phyloP scores from a whole-genome alignment of 176 grass and related monocot genomes.

The Musa troglodytarum region DNA sequence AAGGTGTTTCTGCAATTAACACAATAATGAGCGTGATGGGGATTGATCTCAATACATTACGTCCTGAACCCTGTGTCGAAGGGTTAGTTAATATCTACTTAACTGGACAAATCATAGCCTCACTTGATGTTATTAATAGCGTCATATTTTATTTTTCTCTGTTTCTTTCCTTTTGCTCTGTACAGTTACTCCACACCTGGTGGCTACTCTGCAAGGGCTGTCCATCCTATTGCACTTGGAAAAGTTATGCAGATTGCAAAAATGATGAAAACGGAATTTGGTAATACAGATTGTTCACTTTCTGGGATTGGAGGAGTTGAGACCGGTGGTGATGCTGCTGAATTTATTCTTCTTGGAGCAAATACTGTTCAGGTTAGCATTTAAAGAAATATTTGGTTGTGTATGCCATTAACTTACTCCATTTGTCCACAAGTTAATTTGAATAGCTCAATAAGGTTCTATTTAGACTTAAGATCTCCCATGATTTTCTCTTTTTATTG shows the following conservation, averaged over 20 bases:
- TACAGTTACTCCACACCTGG: slow-evolving; percentile 87
- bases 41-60: slow-evolving; percentile 81
- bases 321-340: slow-evolving; percentile 77
- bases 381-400: not conserved
- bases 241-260: slow-evolving; percentile 95
- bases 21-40: slow-evolving; percentile 99
- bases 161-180: not conserved
- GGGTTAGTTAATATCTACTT: slow-evolving; percentile 42
- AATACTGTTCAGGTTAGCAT: slow-evolving; percentile 86
- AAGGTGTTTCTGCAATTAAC: slow-evolving; percentile 91
- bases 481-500: not conserved
- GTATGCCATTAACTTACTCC: not conserved
- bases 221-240: slow-evolving; percentile 88
- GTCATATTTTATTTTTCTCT: not conserved
- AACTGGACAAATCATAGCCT: too few relatives aligned
- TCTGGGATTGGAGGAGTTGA: slow-evolving; percentile 90
- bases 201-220: slow-evolving; percentile 87
- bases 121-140: not conserved
- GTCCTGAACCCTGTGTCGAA: slow-evolving; percentile 82
- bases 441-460: not conserved
- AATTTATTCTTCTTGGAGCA: slow-evolving; percentile 86
- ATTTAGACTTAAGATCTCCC: not conserved
- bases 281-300: slow-evolving; percentile 55
- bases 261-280: slow-evolving; percentile 80
- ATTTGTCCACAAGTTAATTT: not conserved